Base-by-base conservation (phyloP, 495 filamentous ascomycete genomes). In the Lindgomyces ingoldianus region DNA sequence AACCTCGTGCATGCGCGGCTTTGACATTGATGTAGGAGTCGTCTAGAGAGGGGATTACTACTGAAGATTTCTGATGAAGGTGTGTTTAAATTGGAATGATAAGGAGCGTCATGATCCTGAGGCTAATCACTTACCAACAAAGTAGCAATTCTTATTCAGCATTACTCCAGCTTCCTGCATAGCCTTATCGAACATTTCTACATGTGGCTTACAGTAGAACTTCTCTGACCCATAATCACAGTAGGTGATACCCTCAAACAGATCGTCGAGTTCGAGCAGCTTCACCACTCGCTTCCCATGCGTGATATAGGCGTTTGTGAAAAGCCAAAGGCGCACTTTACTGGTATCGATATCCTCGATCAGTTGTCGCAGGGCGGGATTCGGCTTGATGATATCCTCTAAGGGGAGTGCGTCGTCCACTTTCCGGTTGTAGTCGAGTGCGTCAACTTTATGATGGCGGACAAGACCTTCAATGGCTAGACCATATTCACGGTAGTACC, bases 361-460 rank as follows among this genome's bases (percentile, higher is more conserved):
- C 50, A 99, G 73, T 70, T 83, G 78, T 47, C 91, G 87, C 52
- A 99, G 81, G 55, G 84, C 78, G 1, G 85, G 83, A 65, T 96
- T 85, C 0, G 90, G 90, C 44, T 80, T 86, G 70, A 99, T 86
- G 74, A 97, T 83, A 9, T 78, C 78, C 58, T 96, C 91, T 12
- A 99, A 83, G 0, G 95, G 93, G 24, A 99, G 78, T 0, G 95
- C 93, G 71, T 99, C 95, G 74, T 99, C 95, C 25, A 98, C 95
- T 76, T 92, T 86, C 62, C 81, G 75, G 74, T 99, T 99, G 82
- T 96, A 99, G 27, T 92, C 91, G 2, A 99, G 81, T 1, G 95
- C 88, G 70, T 99, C 91, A 70, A 99, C 94, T 75, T 93, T 88
- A 77, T 99, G 95, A 75, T 97, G 88, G 24, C 90, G 86, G 0